Conservation (phyloP, 2,329 filamentous ascomycete genomes). For the Fusarium musae region DNA sequence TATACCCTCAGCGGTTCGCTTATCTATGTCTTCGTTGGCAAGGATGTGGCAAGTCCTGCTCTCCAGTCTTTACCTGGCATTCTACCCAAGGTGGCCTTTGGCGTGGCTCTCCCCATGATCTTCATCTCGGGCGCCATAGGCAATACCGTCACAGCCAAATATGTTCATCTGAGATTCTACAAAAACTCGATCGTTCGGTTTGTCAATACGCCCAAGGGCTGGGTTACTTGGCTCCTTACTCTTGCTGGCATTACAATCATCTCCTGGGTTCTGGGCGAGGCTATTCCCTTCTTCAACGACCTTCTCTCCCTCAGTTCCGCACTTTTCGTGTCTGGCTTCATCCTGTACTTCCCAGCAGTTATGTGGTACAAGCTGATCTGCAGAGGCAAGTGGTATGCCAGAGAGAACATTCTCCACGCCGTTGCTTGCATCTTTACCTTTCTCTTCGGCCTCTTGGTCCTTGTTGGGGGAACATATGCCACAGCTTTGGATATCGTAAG, state of each 20-base stretch:
- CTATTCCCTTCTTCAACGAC: slow-evolving; percentile 77
- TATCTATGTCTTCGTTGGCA: slow-evolving; percentile 73
- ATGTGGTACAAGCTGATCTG: slow-evolving; percentile 54
- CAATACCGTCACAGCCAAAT: slow-evolving; percentile 57
- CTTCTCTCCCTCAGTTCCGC: slow-evolving; percentile 64
- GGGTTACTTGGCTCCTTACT: slow-evolving; percentile 66
- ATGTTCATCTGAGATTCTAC: slow-evolving; percentile 49
- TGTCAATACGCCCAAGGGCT: slow-evolving; percentile 44
- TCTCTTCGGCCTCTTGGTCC: slow-evolving; percentile 23
- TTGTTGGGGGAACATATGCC: slow-evolving; percentile 31
- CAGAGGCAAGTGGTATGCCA: slow-evolving; percentile 38
- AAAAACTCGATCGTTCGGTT: slow-evolving; percentile 33
- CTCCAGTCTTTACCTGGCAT: slow-evolving; percentile 67
- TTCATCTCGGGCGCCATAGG: slow-evolving; percentile 73
- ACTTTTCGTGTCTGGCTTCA: slow-evolving; percentile 57
- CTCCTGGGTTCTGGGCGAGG: slow-evolving; percentile 64
- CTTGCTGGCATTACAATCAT: slow-evolving; percentile 62
- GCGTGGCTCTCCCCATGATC: slow-evolving; percentile 72
- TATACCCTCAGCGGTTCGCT: slow-evolving; percentile 72
- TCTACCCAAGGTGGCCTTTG: slow-evolving; percentile 52
- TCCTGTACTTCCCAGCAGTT: slow-evolving; percentile 53
- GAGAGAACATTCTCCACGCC: slow-evolving; percentile 26
- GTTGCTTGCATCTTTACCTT: slow-evolving; percentile 24
- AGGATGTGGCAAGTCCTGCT: slow-evolving; percentile 69
- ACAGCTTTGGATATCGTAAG: slow-evolving; percentile 34